Base-by-base conservation (phyloP, 805 yeast species). In the Clavispora phyllophila region DNA sequence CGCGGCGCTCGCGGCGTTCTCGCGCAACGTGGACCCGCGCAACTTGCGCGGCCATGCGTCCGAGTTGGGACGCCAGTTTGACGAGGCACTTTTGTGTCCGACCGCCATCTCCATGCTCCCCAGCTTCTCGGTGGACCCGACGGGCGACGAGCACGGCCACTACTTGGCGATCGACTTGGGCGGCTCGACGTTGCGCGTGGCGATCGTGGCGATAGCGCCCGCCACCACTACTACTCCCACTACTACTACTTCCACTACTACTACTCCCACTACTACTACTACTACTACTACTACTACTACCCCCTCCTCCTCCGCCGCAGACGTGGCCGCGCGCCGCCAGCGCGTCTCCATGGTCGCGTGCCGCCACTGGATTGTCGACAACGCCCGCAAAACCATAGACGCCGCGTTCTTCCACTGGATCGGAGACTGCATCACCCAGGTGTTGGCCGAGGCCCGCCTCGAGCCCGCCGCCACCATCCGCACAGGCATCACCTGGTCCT, bases 401-500 rank as follows among this genome's bases (percentile, higher is more conserved):
- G 31, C 39, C 14, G 48, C 54, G 3, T 78, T 78, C 51, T 78
- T 79, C 57, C 52, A 59, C 15, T 57, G 59, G 55, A 64, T 76
- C n/a, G 72, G 69, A 5, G 46, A 48, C 13, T 56, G 64, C n/a
- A 65, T 70, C 26, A 15, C 32, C 5, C 60, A 58, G 28, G 61
- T 66, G 9, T 44, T 71, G 25, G 36, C 33, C n/a, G 68, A 64
- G 40, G 34, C 29, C 28, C 48, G 42, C 34, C 40, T 39, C 12
- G 49, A 44, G 32, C 38, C 43, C 12, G 20, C 10, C 5, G 25
- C 72, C 5, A 26, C 38, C 2, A 60, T 75, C 24, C 58, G 58
- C 24, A 58, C 72, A 9, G 82, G 81, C 4, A 55, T 79, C 31
- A 70, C 81, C 5, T 77, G 82, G 81, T 73, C 80, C 5, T 79